Evolutionary conservation across 2,329 filamentous ascomycete species (phyloP), one percentile per base, ranked within the genome.

Genomic region (Hyphodiscus sp.): DNA sequence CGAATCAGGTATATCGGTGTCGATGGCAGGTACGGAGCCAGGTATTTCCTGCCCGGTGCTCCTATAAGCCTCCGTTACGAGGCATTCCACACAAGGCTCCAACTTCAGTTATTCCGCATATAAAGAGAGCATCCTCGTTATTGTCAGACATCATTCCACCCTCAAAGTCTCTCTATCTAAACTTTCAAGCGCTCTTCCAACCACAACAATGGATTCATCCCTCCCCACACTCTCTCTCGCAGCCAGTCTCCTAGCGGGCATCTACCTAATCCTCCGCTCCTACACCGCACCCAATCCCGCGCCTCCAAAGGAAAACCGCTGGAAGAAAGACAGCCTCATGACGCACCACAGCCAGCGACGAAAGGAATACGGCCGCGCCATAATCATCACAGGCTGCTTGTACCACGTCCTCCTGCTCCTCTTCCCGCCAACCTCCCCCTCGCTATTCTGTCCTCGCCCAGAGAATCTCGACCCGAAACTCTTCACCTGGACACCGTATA

Each of bases 401-500:
- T 55, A 50, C 23, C 59, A 59, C 41, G 44, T 33, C 20, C n/a
- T 52, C 13, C 41, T 59, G 20, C 54, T 54, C n/a, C 51, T 56
- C 20, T 57, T 58, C 33, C 56, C 56, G 15, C 23, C 47, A 6
- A 16, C 50, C 33, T 38, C 11, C 26, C 49, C 53, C 30, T 19
- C 50, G 19, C 30, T 20, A 11, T 33, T 58, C 44, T 58, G 58
- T 42, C 47, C 44, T 15, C 54, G 58, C 26, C 52, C 58, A 18
- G 49, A 55, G 9, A 38, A 58, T 13, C 45, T 58, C 8, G 53
- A 54, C 20, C 41, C 20, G 13, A 46, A 42, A 10, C 50, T 67
- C 8, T 61, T 68, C 45, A 56, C 61, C 20, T 70, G 67, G 64
- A 66, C 49, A 20, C 5, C 23, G 0, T 51, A 51, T 15, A 63